These are phyloP conservation scores for Fusarium bulbicola DNA, from an alignment of 2,329 filamentous ascomycete genomes.

Conservation along the genomic window DNA sequence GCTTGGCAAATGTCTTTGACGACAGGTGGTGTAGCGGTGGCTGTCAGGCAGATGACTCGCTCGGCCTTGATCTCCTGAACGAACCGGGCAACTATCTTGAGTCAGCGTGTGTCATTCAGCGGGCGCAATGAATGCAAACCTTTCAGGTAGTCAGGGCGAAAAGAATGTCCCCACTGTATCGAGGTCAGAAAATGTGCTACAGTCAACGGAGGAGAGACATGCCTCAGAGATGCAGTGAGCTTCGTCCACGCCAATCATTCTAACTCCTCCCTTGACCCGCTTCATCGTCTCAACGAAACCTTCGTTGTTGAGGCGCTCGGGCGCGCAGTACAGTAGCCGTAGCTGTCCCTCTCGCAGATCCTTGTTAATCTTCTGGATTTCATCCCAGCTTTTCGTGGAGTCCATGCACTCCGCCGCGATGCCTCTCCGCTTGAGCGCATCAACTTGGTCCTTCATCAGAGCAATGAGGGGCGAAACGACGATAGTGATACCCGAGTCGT, in stretches of 20 bases:
- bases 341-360: constrained; percentile 56
- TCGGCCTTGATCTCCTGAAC: constrained; percentile 64
- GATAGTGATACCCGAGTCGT: constrained; percentile 60
- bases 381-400: constrained; percentile 62
- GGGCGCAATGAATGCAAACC: constrained; percentile 43
- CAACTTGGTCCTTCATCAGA: constrained; percentile 70
- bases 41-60: constrained; percentile 67
- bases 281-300: constrained; percentile 66
- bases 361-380: constrained; percentile 51
- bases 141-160: constrained; percentile 61
- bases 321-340: constrained; percentile 66
- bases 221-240: constrained; percentile 64
- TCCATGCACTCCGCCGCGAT: constrained; percentile 65
- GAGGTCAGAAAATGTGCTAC: neutral
- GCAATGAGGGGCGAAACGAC: constrained; percentile 66
- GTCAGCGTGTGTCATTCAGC: neutral
- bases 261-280: constrained; percentile 62
- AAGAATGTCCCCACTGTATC: constrained; percentile 57
- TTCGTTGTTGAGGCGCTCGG: constrained; percentile 69
- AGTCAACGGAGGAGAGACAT: neutral
- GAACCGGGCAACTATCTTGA: constrained; percentile 59
- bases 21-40: constrained; percentile 67
- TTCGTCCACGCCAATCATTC: constrained; percentile 66
- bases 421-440: constrained; percentile 58
- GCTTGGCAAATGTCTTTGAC: constrained; percentile 62